These are phyloP conservation scores for Entomortierella parvispora DNA, from an alignment of 192 early-diverging fungal species.

Conservation along the genomic window DNA sequence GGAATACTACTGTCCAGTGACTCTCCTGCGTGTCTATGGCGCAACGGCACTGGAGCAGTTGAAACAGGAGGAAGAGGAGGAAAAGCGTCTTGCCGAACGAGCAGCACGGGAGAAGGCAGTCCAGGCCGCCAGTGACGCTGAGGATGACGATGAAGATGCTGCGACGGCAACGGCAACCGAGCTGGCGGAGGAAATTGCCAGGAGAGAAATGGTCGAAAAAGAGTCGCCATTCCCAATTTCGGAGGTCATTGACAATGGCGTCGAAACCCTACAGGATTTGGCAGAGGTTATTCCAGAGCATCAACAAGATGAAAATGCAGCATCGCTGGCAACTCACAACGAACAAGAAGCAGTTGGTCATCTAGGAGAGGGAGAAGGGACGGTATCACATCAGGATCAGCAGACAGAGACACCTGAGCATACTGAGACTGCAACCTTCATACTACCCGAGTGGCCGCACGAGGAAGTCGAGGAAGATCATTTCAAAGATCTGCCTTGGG, in stretches of 20 bases:
- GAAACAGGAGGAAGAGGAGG: constrained; percentile 65
- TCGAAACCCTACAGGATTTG: background rate
- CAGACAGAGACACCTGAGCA: background rate
- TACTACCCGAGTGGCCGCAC: constrained; percentile 10
- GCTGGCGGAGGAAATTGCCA: no score
- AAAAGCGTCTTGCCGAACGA: constrained; percentile 27
- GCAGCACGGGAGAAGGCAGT: constrained; percentile 54
- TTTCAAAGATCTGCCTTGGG: constrained; percentile 1
- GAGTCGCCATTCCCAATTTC: no score
- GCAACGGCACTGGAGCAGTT: constrained; percentile 93
- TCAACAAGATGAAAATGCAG: background rate
- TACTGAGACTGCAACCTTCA: constrained; percentile 5
- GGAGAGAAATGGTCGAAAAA: no score
- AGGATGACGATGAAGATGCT: constrained; percentile 31
- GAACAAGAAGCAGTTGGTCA: background rate
- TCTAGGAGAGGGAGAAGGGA: background rate
- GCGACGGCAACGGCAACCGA: background rate
- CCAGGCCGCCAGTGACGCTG: constrained; percentile 19
- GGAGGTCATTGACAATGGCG: background rate
- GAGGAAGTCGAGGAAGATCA: background rate
- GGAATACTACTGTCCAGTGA: constrained; percentile 96
- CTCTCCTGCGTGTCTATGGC: constrained; percentile 87
- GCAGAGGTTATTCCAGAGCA: background rate
- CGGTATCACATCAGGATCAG: background rate
- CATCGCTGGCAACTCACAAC: background rate